phyloP scores from a whole-genome alignment of 345 rosid genomes.

The Camelina laxa region DNA sequence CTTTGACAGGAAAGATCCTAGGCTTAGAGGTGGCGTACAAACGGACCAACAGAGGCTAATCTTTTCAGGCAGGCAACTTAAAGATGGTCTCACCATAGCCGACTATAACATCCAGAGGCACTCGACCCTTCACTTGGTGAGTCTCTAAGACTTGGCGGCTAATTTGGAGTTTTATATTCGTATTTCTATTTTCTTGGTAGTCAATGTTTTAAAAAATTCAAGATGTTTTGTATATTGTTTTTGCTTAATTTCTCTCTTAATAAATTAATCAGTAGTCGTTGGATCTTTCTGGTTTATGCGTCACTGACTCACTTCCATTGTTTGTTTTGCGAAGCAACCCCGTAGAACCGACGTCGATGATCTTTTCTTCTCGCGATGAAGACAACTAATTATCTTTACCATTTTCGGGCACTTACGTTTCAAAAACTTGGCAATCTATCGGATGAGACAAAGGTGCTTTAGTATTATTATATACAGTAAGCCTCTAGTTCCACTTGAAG shows the following conservation, averaged over 20 bases:
- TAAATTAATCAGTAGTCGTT: background rate
- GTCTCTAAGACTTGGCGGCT: background rate
- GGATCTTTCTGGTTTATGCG: background rate
- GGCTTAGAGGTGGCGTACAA: background rate
- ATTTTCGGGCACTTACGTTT: too few relatives aligned
- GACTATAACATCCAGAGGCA: background rate
- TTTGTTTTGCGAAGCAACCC: background rate
- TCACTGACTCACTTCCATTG: background rate
- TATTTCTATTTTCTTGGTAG: background rate
- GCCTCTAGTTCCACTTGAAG: too few relatives aligned
- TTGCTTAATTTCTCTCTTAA: background rate
- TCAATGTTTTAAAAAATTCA: background rate
- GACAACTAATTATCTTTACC: too few relatives aligned
- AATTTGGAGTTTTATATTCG: background rate
- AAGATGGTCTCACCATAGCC: background rate
- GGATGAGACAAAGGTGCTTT: too few relatives aligned
- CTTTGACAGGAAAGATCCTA: background rate
- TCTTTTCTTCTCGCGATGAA: background rate
- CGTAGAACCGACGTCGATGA: background rate
- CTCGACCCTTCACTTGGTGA: background rate
- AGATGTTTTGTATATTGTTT: background rate
- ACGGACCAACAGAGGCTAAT: background rate
- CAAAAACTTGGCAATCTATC: too few relatives aligned
- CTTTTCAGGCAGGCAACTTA: background rate
- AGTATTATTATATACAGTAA: too few relatives aligned